These are phyloP conservation scores for Naganishia kalamii DNA, from an alignment of 768 basidiomycete species.

Conservation along the genomic window DNA sequence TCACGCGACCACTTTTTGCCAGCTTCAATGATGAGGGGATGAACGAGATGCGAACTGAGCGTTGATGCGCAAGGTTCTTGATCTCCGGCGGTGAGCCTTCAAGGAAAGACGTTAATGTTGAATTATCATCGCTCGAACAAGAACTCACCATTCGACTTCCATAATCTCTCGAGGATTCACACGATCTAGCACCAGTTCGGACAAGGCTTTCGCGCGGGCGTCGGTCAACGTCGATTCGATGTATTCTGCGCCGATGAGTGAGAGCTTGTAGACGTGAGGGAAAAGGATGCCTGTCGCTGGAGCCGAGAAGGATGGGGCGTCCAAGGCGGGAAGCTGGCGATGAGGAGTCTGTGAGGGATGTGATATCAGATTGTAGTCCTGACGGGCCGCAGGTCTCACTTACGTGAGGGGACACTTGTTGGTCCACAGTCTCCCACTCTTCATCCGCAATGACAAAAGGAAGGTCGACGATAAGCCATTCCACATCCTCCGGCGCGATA, in stretches of 20 bases:
- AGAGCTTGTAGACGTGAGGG: slow-evolving; percentile 15
- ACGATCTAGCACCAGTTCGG: neutral
- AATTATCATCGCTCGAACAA: neutral
- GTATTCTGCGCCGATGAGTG: slow-evolving; percentile 19
- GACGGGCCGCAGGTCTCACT: neutral
- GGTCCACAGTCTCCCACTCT: slow-evolving; percentile 6
- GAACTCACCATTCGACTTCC: slow-evolving; percentile 19
- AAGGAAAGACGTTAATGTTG: neutral
- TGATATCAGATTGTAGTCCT: neutral
- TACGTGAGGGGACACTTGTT: neutral
- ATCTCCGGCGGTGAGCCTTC: slow-evolving; percentile 5
- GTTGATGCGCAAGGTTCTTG: slow-evolving; percentile 1
- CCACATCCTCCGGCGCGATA: slow-evolving; percentile 15
- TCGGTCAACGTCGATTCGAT: slow-evolving; percentile 8
- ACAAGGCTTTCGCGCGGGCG: neutral
- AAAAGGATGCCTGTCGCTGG: neutral
- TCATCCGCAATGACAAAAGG: slow-evolving; percentile 1
- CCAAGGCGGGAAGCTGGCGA: neutral
- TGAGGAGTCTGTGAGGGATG: neutral
- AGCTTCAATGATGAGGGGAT: slow-evolving; percentile 13
- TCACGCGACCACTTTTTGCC: slow-evolving; percentile 7
- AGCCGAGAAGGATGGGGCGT: neutral
- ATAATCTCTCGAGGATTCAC: slow-evolving; percentile 7
- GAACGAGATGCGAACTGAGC: slow-evolving; percentile 17
- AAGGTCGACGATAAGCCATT: slow-evolving; percentile 19